Conservation (phyloP, 208 protist genomes). For the Crithidia thermophila region DNA sequence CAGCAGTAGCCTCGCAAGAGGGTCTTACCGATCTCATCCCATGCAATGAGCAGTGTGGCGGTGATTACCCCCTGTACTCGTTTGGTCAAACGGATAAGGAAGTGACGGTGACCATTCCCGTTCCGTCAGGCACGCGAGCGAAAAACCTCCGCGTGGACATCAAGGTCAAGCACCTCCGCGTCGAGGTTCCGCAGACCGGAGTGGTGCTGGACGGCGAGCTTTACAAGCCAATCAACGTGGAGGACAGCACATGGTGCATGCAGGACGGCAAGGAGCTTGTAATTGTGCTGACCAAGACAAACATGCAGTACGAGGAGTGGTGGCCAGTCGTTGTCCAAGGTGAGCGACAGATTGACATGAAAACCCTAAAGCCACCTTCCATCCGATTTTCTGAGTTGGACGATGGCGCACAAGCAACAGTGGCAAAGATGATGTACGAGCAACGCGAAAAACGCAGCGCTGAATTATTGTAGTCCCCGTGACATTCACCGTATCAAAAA, state of each 20-base stretch:
- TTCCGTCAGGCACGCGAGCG: conserved; percentile 47
- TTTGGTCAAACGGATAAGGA: conserved; percentile 85
- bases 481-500: no score
- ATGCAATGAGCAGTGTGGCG: conserved; percentile 83
- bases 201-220: conserved; percentile 70
- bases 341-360: conserved; percentile 90
- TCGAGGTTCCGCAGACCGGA: conserved; percentile 48
- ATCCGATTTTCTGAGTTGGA: conserved; percentile 79
- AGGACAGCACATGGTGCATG: conserved; percentile 86
- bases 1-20: conserved; percentile 58
- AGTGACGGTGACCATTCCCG: conserved; percentile 64
- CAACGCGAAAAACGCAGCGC: conserved; percentile 66
- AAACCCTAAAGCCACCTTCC: conserved; percentile 79
- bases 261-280: conserved; percentile 68
- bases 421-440: conserved; percentile 94
- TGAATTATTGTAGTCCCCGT: neutral
- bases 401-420: conserved; percentile 78
- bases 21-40: conserved; percentile 72
- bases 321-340: conserved; percentile 76
- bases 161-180: conserved; percentile 35
- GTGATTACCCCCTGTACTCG: conserved; percentile 76
- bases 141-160: conserved; percentile 76
- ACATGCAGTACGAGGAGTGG: conserved; percentile 89
- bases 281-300: conserved; percentile 78
- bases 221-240: conserved; percentile 77